These are phyloP conservation scores for Hibiscus mutabilis DNA, from an alignment of 345 rosid species.

Conservation along the genomic window DNA sequence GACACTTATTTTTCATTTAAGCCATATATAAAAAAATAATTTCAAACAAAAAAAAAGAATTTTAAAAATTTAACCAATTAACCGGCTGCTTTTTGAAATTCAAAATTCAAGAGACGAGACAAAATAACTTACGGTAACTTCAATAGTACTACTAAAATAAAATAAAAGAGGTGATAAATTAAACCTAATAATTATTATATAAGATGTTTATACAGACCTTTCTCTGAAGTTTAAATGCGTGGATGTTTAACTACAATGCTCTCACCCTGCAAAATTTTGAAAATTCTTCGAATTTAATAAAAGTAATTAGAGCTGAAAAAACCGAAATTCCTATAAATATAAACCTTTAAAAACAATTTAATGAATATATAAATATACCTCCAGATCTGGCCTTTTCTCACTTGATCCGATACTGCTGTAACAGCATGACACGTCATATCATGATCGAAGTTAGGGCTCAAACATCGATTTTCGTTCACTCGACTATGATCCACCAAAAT, in stretches of 20 bases:
- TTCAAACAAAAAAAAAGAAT: neutral
- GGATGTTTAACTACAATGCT: conserved; percentile 45
- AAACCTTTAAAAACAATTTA: neutral
- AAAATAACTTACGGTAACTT: neutral
- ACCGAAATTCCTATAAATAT: conserved; percentile 15
- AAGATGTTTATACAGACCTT: conserved; percentile 21
- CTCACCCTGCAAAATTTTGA: conserved; percentile 32
- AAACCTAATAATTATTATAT: neutral
- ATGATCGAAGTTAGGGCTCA: conserved; percentile 25
- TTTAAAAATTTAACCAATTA: neutral
- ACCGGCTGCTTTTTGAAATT: conserved; percentile 25
- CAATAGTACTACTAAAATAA: neutral
- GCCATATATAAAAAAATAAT: neutral
- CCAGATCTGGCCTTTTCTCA: conserved; percentile 40
- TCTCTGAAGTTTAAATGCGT: conserved; percentile 32
- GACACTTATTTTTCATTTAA: too few relatives aligned
- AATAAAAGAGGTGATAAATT: neutral
- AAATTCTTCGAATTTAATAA: conserved; percentile 10
- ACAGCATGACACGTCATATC: conserved; percentile 38
- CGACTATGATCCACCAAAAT: conserved; percentile 14
- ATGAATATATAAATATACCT: conserved; percentile 23
- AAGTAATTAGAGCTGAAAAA: conserved; percentile 24
- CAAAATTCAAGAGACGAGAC: conserved; percentile 16
- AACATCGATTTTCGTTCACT: conserved; percentile 11
- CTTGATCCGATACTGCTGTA: conserved; percentile 44